Conservation (phyloP, 2,329 filamentous ascomycete species). For the Fusarium anguioides region DNA sequence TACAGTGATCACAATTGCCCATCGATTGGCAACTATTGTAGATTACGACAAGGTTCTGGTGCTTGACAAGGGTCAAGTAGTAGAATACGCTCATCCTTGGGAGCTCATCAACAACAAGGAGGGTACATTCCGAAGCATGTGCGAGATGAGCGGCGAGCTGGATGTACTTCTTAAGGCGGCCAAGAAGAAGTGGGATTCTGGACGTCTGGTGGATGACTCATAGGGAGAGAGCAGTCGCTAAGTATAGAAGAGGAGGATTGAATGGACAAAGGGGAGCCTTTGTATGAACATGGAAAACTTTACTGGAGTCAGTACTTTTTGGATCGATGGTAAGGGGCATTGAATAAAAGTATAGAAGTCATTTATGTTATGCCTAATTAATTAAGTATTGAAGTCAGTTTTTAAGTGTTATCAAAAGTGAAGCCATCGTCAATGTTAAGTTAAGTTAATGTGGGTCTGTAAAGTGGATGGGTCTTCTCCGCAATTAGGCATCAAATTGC, state of each 20-base stretch:
- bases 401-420: not conserved
- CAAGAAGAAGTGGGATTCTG: slow-evolving; percentile 63
- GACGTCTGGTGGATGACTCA: slow-evolving; percentile 51
- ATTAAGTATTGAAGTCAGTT: not conserved
- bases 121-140: slow-evolving; percentile 73
- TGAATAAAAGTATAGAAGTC: slow-evolving; percentile 33
- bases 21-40: slow-evolving; percentile 94
- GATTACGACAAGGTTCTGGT: slow-evolving; percentile 99
- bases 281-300: slow-evolving; percentile 5
- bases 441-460: slow-evolving; percentile 12
- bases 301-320: not conserved
- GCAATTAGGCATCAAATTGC: slow-evolving; percentile 28
- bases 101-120: slow-evolving; percentile 78
- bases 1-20: slow-evolving; percentile 96
- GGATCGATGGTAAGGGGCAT: slow-evolving; percentile 3
- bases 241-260: slow-evolving; percentile 28
- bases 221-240: slow-evolving; percentile 21
- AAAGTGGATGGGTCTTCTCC: slow-evolving; percentile 19
- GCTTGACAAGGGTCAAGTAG: slow-evolving; percentile 85
- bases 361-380: slow-evolving; percentile 6
- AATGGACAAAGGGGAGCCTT: not conserved
- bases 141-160: slow-evolving; percentile 71
- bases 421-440: slow-evolving; percentile 4
- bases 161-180: slow-evolving; percentile 63
- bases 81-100: slow-evolving; percentile 92